Conservation (phyloP, 116 monocot species). For the Trichopus zeylanicus region DNA sequence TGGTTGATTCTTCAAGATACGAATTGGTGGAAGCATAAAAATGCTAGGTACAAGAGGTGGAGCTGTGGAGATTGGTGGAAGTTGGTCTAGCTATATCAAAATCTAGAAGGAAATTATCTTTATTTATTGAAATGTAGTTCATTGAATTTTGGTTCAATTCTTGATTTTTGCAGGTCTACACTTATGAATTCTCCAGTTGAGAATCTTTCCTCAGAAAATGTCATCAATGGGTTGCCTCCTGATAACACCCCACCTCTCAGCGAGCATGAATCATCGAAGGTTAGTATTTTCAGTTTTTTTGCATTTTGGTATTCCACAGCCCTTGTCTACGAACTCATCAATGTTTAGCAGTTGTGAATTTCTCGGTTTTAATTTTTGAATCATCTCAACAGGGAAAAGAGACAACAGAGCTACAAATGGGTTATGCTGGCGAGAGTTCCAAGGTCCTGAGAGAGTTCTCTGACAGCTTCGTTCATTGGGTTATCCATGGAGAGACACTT, state of each 20-base stretch:
- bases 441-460: constrained; percentile 16
- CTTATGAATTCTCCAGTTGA: constrained; percentile 20
- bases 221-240: constrained; percentile 11
- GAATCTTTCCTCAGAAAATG: constrained; percentile 31
- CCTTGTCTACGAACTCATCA: background rate
- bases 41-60: too few species aligned
- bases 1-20: too few species aligned
- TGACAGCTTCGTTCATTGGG: constrained; percentile 37
- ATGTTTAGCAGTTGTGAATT: constrained; percentile 5
- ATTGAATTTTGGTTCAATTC: background rate
- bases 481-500: constrained; percentile 31
- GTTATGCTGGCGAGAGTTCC: background rate
- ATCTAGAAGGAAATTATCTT: too few species aligned
- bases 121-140: background rate
- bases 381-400: background rate
- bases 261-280: constrained; percentile 33
- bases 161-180: constrained; percentile 20
- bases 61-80: too few species aligned
- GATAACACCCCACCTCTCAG: constrained; percentile 4
- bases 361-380: constrained; percentile 2
- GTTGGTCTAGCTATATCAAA: too few species aligned
- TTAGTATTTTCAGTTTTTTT: constrained; percentile 1
- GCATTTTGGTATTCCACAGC: background rate
- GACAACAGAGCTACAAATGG: background rate
- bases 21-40: too few species aligned